Evolutionary conservation across 1,284 basidiomycete genomes (phyloP).

Genomic region (Puccinia brachypodii): DNA sequence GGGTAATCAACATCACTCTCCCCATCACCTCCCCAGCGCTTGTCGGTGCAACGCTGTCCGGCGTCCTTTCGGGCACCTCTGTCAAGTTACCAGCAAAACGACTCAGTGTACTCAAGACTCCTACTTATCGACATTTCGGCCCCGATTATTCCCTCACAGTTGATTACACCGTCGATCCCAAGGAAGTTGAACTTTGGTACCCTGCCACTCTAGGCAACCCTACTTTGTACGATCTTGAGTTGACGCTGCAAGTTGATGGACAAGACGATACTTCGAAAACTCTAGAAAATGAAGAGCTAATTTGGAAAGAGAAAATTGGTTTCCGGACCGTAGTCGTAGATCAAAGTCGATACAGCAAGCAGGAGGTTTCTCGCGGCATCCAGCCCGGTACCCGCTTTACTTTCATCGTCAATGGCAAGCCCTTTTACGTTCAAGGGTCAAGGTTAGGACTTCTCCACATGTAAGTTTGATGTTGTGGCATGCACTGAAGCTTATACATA

Average conservation of each 20-base stretch:
- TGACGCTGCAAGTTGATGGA: slow-evolving; percentile 45
- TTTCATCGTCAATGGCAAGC: slow-evolving; percentile 51
- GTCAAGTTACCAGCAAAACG: slow-evolving; percentile 11
- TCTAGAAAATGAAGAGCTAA: slow-evolving; percentile 2
- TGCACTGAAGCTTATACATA: neutral
- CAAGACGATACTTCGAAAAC: slow-evolving; percentile 23
- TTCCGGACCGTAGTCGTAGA: slow-evolving; percentile 53
- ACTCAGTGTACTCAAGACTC: neutral
- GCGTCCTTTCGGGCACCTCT: slow-evolving; percentile 40
- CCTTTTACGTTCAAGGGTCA: slow-evolving; percentile 52
- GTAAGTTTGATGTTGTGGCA: neutral
- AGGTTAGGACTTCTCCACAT: slow-evolving; percentile 50
- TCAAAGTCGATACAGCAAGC: slow-evolving; percentile 49
- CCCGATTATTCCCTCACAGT: slow-evolving; percentile 49
- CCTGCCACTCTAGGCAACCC: slow-evolving; percentile 51
- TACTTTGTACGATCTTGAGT: slow-evolving; percentile 50
- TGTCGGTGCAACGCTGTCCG: slow-evolving; percentile 46
- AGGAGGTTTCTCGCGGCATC: slow-evolving; percentile 48
- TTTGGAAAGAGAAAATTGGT: slow-evolving; percentile 50
- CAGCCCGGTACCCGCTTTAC: slow-evolving; percentile 52
- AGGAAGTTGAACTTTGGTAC: slow-evolving; percentile 53
- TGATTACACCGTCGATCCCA: slow-evolving; percentile 44
- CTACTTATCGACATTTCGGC: slow-evolving; percentile 47
- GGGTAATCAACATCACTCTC: slow-evolving; percentile 54
- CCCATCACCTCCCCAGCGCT: slow-evolving; percentile 42